Evolutionary conservation across 176 grass and related monocot species (phyloP), one percentile per base, ranked within the genome.

Genomic region (Oryza glumipatula): DNA sequence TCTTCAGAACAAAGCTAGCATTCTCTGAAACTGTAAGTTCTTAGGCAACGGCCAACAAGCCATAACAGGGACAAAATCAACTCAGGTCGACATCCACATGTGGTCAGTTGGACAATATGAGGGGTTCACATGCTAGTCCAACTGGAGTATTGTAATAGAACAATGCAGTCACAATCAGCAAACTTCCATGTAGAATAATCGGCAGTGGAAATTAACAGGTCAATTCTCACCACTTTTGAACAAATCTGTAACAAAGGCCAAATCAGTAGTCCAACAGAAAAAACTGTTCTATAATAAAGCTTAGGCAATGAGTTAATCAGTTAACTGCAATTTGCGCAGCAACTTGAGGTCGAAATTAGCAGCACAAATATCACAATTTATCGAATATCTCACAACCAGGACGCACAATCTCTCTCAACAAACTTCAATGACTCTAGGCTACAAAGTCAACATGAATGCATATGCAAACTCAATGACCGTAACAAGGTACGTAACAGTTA

Each of bases 231-330:
- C 43, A 65, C 41, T 21, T 73, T 71, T 54, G 48, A 83, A 22
- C 22, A 76, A 84, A 80, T 33, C 75, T 74, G 60, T 74, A 73
- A 74, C 11, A 79, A 35, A 69, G 17, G 41, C 75, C 48, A 90
- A 75, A 32, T 44, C 47, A 74, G 26, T 41, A 81, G 68, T 79
- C 69, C 52, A 87, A 44, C 39, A 45, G n/a, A 49, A 49, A 49
- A 51, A 11, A 45, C 16, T 35, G 14, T 72, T 73, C 16, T 36
- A 22, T 4, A 13, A 52, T 38, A 82, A 78, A 68, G 11, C 39
- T 41, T 77, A 65, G 30, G 48, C 69, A 70, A 83, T 74, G 12
- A 67, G 30, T 46, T 15, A 68, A 56, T 74, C 9, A 67, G 30
- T 46, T 11, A 68, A 56, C 33, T 69, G 69, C 19, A 23, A 45